Evolutionary conservation across 2,329 filamentous ascomycete genomes (phyloP), one percentile per base, ranked within the genome.

Genomic region (Lecanoromycetidae sp.): DNA sequence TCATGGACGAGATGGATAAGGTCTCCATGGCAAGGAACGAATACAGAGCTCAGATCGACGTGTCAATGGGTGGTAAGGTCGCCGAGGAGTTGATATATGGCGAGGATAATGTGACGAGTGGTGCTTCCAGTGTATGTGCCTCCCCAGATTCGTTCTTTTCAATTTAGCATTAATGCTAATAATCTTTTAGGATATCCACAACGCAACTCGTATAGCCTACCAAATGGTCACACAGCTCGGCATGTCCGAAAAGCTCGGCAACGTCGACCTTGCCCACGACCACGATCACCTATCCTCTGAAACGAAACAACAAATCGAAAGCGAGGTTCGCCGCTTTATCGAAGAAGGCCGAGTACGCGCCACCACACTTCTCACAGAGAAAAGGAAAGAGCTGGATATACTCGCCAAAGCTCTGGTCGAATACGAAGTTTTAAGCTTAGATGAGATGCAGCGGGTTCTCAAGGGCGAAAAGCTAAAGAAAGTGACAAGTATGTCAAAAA

Each of bases 11-110:
- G 61, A 87, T 94, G 72, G 88, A 95, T 67, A 87, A 88, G 64
- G 87, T 94, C 59, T 91, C 86, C 10, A 79, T 80, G 64, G 84
- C 84, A n/a, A 87, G 87, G 57, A 78, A 79, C 46, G 85, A 98
- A 61, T 87, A 87, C 57, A 71, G 88, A 55, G 81, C 85, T 27
- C 71, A 79, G 44, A 87, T 94, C 50, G 86, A 88, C 57, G 77
- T 88, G 20, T 75, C 76, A 30, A 80, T 94, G 68, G 87, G 87
- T 56, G 87, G 87, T 46, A 91, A 90, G 64, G 84, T 87, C 55
- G 87, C 71, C 0, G 87, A 94, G 63, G 88, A 96, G 66, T 77
- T 98, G 55, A 79, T 91, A 43, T 98, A 87, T 58, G 91, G 91
- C 23, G 71, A 80, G n/a, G 86, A 94, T 56, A 84, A 87, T 56